A percentile compares a stretch with the other conserved stretches of the same genome.
Conservation (phyloP, 805 yeast genomes). For the Nakazawaea pomicola region DNA sequence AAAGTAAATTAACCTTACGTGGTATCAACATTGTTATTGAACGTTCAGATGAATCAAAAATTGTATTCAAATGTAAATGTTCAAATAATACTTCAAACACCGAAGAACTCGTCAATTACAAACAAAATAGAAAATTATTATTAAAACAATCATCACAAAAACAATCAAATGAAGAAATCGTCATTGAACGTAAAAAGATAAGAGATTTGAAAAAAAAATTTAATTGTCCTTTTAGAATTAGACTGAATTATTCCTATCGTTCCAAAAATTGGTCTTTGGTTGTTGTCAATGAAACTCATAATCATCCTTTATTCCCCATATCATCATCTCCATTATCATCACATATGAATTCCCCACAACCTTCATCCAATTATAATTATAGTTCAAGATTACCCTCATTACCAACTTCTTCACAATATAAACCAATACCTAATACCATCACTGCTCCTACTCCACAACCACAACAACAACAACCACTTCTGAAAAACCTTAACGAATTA, state of each 20-base stretch:
- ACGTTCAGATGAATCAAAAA: conserved; percentile 55
- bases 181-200: conserved; percentile 18
- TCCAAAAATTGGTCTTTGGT: conserved; percentile 55
- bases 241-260: conserved; percentile 56
- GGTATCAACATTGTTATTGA: conserved; percentile 58
- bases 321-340: conserved; percentile 1
- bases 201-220: conserved; percentile 18
- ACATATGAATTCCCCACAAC: conserved; percentile 1
- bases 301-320: conserved; percentile 38
- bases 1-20: conserved; percentile 37
- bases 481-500: conserved; percentile 11
- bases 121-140: conserved; percentile 11
- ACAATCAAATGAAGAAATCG: conserved; percentile 16
- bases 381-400: conserved; percentile 11
- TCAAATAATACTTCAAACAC: conserved; percentile 21
- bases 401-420: no score
- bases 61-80: conserved; percentile 57
- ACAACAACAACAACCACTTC: neutral
- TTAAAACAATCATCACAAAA: conserved; percentile 22
- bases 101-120: conserved; percentile 14
- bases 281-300: conserved; percentile 54
- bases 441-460: no score
- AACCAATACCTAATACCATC: neutral
- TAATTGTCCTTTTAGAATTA: conserved; percentile 58
- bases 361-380: conserved; percentile 1